A percentile compares a stretch with the other conserved stretches of the same genome.
Conservation (phyloP, 1,139 yeast species). For the Casaregolazyma lundiana region DNA sequence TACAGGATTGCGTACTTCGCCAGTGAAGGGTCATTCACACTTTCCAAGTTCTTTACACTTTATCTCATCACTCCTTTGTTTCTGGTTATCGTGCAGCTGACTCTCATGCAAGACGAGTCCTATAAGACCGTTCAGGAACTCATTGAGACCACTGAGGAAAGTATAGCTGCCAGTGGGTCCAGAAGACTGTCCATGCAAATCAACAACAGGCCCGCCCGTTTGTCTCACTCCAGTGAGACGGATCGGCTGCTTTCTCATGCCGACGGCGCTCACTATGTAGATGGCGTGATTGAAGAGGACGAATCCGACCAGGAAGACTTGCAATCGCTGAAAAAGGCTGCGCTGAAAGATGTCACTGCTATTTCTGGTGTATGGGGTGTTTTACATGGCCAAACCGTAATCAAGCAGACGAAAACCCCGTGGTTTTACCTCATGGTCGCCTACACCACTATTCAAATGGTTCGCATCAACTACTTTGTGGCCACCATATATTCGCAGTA, state of each 20-base stretch:
- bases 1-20: slow-evolving; percentile 62
- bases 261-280: slow-evolving; percentile 7
- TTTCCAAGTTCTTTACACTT: slow-evolving; percentile 56
- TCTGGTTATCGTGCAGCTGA: slow-evolving; percentile 64
- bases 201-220: neutral
- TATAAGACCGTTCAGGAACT: slow-evolving; percentile 42
- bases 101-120: slow-evolving; percentile 73
- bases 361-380: slow-evolving; percentile 76
- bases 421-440: slow-evolving; percentile 77
- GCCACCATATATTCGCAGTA: slow-evolving; percentile 84
- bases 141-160: slow-evolving; percentile 40
- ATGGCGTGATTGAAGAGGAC: slow-evolving; percentile 9
- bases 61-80: slow-evolving; percentile 72
- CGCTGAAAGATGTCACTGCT: slow-evolving; percentile 41
- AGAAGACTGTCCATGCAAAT: slow-evolving; percentile 6
- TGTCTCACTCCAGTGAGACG: slow-evolving; percentile 51
- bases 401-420: slow-evolving; percentile 61
- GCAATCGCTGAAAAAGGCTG: slow-evolving; percentile 11
- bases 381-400: slow-evolving; percentile 61
- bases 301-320: slow-evolving; percentile 2
- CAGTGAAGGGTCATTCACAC: slow-evolving; percentile 24
- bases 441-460: slow-evolving; percentile 82
- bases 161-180: slow-evolving; percentile 52
- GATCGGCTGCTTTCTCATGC: slow-evolving; percentile 15
- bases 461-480: slow-evolving; percentile 84